Conservation (phyloP, 2,329 filamentous ascomycete genomes). For the Ophiostoma triangulosporum region DNA sequence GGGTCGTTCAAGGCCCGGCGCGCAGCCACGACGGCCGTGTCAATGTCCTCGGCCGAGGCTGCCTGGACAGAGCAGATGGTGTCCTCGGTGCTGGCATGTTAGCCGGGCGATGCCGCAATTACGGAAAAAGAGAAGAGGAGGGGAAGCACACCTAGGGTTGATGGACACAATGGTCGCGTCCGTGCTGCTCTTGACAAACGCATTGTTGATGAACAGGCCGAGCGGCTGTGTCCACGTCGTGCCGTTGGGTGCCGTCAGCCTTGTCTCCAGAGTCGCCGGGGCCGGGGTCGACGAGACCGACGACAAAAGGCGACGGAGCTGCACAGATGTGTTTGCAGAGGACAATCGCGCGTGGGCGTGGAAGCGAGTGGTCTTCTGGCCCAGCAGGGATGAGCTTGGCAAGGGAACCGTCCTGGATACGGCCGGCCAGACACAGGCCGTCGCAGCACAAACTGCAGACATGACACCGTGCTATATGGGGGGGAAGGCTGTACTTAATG, state of each 20-base stretch:
- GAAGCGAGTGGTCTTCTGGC: not conserved
- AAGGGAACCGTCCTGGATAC: not conserved
- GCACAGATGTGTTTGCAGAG: not conserved
- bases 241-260: constrained; percentile 66
- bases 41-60: constrained; percentile 52
- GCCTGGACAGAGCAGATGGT: constrained; percentile 60
- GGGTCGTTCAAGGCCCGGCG: constrained; percentile 53
- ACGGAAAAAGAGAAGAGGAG: too few relatives aligned
- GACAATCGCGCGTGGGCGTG: not conserved
- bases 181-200: constrained; percentile 56
- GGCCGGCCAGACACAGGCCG: not conserved
- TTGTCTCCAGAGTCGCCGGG: constrained; percentile 24
- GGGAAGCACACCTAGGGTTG: constrained; percentile 48
- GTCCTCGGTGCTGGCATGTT: constrained; percentile 34
- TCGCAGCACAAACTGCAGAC: not conserved
- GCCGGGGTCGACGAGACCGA: not conserved
- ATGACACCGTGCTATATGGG: not conserved
- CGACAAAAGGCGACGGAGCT: not conserved
- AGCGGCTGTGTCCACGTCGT: constrained; percentile 56
- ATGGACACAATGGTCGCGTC: constrained; percentile 52
- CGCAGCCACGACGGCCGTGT: constrained; percentile 56
- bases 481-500: not conserved
- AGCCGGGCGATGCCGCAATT: too few relatives aligned
- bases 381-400: not conserved
- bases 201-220: constrained; percentile 76